Conservation (phyloP, 352 stramenopile species). For the Globisporangium cylindrosporum region DNA sequence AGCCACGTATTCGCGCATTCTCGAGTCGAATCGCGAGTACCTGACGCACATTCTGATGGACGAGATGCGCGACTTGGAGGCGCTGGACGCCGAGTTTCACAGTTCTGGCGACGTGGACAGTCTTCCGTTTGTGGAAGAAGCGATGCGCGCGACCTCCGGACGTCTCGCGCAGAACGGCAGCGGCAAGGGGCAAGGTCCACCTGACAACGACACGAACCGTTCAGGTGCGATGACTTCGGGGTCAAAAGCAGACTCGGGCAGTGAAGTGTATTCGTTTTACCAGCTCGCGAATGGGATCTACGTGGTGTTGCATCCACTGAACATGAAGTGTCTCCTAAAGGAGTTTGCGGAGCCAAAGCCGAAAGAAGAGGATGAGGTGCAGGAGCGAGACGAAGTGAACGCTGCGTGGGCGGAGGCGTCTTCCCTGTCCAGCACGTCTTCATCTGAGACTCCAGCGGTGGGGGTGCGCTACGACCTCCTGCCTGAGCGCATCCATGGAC, state of each 20-base stretch:
- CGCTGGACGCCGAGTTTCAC: conserved; percentile 64
- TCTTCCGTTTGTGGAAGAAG: conserved; percentile 78
- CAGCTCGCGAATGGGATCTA: conserved; percentile 84
- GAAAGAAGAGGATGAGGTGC: conserved; percentile 22
- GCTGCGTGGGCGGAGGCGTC: conserved; percentile 28
- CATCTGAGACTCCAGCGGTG: conserved; percentile 5
- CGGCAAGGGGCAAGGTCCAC: conserved; percentile 10
- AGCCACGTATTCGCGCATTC: conserved; percentile 65
- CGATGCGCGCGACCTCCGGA: conserved; percentile 64
- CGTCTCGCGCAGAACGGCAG: conserved; percentile 43
- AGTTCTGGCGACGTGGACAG: conserved; percentile 72
- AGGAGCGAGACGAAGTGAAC: conserved; percentile 24
- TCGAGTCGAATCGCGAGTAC: conserved; percentile 70
- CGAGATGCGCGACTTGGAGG: conserved; percentile 70
- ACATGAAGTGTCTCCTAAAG: conserved; percentile 86
- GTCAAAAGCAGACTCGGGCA: neutral
- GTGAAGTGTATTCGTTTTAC: conserved; percentile 77
- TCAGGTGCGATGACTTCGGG: conserved; percentile 1
- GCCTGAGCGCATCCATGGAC: conserved; percentile 48
- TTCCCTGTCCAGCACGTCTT: conserved; percentile 12
- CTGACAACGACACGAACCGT: neutral
- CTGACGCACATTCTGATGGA: conserved; percentile 50
- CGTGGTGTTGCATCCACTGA: conserved; percentile 87
- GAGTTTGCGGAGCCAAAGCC: conserved; percentile 53
- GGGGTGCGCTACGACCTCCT: conserved; percentile 49